Evolutionary conservation across 2,329 filamentous ascomycete genomes (phyloP), one percentile per base, ranked within the genome.

Genomic region (Beauveria bassiana): DNA sequence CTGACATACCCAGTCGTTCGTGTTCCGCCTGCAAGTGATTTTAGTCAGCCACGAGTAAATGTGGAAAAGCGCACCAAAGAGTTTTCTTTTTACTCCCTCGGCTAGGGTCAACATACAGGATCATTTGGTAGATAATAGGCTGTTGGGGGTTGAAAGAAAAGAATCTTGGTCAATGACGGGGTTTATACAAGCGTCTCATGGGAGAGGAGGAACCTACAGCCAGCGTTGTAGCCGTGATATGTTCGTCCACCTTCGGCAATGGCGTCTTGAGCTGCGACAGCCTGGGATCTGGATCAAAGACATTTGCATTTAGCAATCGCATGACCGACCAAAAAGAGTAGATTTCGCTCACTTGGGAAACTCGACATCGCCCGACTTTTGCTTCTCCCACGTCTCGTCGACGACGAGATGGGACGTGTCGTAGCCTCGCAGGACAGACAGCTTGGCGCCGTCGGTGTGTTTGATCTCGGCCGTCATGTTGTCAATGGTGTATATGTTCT

Each of bases 21-120:
- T 65, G 66, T 40, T 70, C 68, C 55, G 64, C 63, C 66, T 69
- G 22, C 18, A n/a, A 47, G 40, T 22, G 10, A 28, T 20, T 34
- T 8, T 4, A 40, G 53, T 58, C 31, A 62, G 45, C 20, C 28
- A 45, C 16, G 18, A 38, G 12, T 8, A 46, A 20, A 40, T 26
- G 12, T 40, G 16, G 22, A 40, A 20, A 31, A 49, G 20, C 5
- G 45, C 9, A 38, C 34, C 34, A 38, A 38, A 14, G 12, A 38
- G 1, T 14, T 38, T 38, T 50, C n/a, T 50, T 34, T 8, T 28
- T 28, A 28, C 12, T 24, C 24, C 4, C 18, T 34, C 3, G 26
- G 26, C 16, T 8, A 16, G 20, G 8, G 2, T 20, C 10, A 38
- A 40, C 52, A 45, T 55, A 63, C 63, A 22, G 55, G 47, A 43